A percentile compares a stretch with the other conserved stretches of the same genome.
Evolutionary conservation across 2,329 filamentous ascomycete species (phyloP).

Genomic region (Fusarium pseudocircinatum): DNA sequence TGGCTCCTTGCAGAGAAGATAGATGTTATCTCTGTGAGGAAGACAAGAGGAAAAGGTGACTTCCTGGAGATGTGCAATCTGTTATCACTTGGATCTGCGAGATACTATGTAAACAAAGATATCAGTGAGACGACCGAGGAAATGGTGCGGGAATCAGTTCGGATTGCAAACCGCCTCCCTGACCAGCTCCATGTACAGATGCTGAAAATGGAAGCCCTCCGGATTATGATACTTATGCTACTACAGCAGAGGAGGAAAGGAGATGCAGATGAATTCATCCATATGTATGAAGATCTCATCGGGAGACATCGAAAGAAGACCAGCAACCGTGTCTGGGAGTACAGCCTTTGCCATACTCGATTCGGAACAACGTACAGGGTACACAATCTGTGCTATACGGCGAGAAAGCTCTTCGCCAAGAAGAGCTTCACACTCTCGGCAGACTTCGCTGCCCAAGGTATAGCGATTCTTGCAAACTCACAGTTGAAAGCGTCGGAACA

Average conservation of each 20-base stretch:
- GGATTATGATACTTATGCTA: fast-evolving
- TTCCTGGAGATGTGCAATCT: neutral
- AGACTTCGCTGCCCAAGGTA: no score
- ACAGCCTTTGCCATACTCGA: neutral
- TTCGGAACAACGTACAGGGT: no score
- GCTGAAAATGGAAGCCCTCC: fast-evolving
- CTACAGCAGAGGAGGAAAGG: neutral
- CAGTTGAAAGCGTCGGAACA: no score
- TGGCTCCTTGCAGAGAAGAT: fast-evolving
- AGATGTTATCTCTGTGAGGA: fast-evolving
- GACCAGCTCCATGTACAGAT: fast-evolving
- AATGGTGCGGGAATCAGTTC: neutral
- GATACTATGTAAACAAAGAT: neutral
- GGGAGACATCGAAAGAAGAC: neutral
- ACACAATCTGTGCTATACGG: no score
- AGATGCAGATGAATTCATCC: no score
- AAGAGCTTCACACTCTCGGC: no score
- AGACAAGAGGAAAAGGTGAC: neutral
- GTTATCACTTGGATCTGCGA: fast-evolving
- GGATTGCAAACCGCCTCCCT: neutral
- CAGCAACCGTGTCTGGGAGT: neutral
- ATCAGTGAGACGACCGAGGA: neutral
- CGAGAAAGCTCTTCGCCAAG: no score
- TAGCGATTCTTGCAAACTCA: no score
- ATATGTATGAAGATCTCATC: neutral